A percentile compares a stretch with the other conserved stretches of the same genome.
Evolutionary conservation across 768 basidiomycete genomes (phyloP).

Genomic region (Coprinopsis cinerea): DNA sequence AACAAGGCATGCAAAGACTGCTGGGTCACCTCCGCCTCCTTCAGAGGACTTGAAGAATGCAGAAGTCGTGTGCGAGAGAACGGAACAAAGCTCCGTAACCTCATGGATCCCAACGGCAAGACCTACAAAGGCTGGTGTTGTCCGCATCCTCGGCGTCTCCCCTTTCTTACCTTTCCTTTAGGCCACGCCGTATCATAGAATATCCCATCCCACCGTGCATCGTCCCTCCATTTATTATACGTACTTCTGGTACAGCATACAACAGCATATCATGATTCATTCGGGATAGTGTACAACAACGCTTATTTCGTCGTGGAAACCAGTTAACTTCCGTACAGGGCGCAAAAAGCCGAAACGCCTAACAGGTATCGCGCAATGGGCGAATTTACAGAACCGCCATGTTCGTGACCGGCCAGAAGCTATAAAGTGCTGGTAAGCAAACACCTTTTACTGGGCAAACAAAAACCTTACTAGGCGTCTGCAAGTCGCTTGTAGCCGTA

Average conservation of each 20-base stretch:
- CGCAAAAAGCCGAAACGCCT: neutral
- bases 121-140: conserved; percentile 33
- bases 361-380: no score
- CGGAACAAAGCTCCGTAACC: conserved; percentile 53
- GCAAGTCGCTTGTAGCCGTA: conserved; percentile 71
- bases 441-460: neutral
- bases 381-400: conserved; percentile 46
- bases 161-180: conserved; percentile 7
- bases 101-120: conserved; percentile 49
- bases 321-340: no score
- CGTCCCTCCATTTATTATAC: no score
- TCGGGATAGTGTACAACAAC: conserved; percentile 2
- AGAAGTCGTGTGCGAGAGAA: conserved; percentile 56
- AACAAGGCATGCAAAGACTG: conserved; percentile 73
- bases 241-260: no score
- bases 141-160: neutral
- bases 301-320: conserved; percentile 18
- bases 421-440: conserved; percentile 22
- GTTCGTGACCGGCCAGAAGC: conserved; percentile 72
- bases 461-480: conserved; percentile 64
- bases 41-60: conserved; percentile 61
- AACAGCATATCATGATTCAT: neutral
- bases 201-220: no score
- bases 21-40: conserved; percentile 67
- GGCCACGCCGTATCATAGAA: conserved; percentile 32